Base-by-base conservation (phyloP, 75 land plant genomes). In the Picea glauca region DNA sequence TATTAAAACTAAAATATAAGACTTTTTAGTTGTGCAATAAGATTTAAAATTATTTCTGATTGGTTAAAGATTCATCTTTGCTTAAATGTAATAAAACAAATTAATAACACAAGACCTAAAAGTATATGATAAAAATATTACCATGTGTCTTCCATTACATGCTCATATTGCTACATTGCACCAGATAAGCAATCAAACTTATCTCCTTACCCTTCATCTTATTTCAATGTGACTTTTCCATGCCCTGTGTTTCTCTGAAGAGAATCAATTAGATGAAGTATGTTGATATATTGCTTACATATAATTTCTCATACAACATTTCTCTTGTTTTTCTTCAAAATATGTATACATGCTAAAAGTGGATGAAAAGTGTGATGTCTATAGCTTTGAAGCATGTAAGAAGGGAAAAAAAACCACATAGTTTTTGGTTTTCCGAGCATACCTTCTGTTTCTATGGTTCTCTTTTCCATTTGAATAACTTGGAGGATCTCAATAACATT, bases 331-430 rank as follows among this genome's bases (percentile, higher is more conserved):
- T 61, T 72, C n/a, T 75, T 62, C 88, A 93, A 93, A 93, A 78
- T 93, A 93, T 79, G 96, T 93, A 14, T 93, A 93, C 86, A 93
- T 93, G 13, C 72, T 93, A 64, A 93, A 93, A 78, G 96, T 93
- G 4, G 96, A 91, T 56, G 94, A 91, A 83, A 93, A 93, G 89
- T 87, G 91, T 67, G 95, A 93, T 43, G 90, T 93, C 8, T 93
- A 93, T 80, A 93, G 95, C 91, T 93, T 93, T 65, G 95, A 93
- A 8, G 95, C 26, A 35, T 35, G 38, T 2, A 62, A 43, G 4
- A 5, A 60, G 31, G 31, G 8, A 6, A 75, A 17, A 17, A 35
- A 35, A 35, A 46, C 7, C 32, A 23, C 78, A 15, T 35, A 26
- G 26, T 26, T 26, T 62, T 56, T 17, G 43, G 35, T 1, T 35